phyloP scores from a whole-genome alignment of 2,329 filamentous ascomycete species.

The Dryadomyces sulphureus region DNA sequence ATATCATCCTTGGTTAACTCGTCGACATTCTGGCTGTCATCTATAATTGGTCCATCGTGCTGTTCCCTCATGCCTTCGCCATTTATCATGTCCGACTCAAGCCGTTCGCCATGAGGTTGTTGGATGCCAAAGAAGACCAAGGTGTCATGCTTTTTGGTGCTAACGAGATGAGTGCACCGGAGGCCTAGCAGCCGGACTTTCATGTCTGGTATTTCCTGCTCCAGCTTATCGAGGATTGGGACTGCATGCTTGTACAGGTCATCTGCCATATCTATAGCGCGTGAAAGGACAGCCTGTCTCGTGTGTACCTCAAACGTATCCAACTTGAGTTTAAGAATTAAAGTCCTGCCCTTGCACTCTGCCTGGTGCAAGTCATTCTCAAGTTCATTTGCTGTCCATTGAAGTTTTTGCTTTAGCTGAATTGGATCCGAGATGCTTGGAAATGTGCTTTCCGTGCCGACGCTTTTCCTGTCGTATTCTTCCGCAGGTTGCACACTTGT shows the following conservation, averaged over 20 bases:
- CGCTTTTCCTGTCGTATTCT: constrained; percentile 81
- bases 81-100: neutral
- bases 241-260: constrained; percentile 72
- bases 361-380: constrained; percentile 71
- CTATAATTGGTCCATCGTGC: neutral
- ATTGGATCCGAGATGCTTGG: constrained; percentile 56
- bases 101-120: constrained; percentile 15
- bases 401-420: constrained; percentile 61
- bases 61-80: too few species aligned
- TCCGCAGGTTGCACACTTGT: constrained; percentile 77
- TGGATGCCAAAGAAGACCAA: constrained; percentile 65
- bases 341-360: constrained; percentile 75
- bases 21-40: neutral
- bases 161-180: constrained; percentile 74
- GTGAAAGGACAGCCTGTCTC: constrained; percentile 61
- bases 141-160: constrained; percentile 65
- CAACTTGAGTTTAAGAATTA: constrained; percentile 85
- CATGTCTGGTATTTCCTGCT: constrained; percentile 69
- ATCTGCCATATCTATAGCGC: constrained; percentile 56
- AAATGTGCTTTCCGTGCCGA: constrained; percentile 90
- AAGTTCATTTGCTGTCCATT: constrained; percentile 68
- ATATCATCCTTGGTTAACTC: neutral
- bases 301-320: constrained; percentile 89
- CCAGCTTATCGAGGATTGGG: constrained; percentile 70
- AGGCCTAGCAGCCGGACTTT: constrained; percentile 77